Evolutionary conservation across 768 basidiomycete species (phyloP).

Genomic region (Phylloporus scabripes): DNA sequence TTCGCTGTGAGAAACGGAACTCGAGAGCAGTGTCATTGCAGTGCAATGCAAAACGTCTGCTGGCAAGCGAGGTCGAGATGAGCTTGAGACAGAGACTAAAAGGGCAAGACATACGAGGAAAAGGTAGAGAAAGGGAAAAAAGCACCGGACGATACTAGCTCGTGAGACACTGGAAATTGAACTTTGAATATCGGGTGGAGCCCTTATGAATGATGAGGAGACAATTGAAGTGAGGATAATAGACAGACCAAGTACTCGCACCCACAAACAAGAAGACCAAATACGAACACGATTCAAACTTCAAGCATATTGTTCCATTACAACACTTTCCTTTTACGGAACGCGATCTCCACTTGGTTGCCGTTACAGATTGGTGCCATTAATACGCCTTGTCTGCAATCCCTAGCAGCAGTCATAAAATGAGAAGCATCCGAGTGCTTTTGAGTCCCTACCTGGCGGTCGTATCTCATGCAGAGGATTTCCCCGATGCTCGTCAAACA

Average conservation of each 20-base stretch:
- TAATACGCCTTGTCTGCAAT: background rate
- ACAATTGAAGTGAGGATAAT: conserved; percentile 18
- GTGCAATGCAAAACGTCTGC: conserved; percentile 8
- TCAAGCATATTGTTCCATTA: conserved; percentile 14
- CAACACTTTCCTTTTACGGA: conserved; percentile 23
- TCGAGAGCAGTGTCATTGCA: conserved; percentile 7
- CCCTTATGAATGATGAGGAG: conserved; percentile 12
- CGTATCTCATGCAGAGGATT: background rate
- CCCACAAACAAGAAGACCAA: conserved; percentile 19
- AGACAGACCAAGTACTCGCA: background rate
- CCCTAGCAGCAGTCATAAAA: background rate
- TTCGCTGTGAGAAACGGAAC: conserved; percentile 13
- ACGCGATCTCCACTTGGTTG: background rate
- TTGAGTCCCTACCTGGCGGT: too few species aligned
- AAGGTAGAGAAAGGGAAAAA: background rate
- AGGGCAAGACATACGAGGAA: conserved; percentile 2
- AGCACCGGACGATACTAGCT: conserved; percentile 16
- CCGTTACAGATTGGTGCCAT: background rate
- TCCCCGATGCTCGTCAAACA: background rate
- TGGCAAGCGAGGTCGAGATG: conserved; percentile 2
- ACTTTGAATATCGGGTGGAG: background rate
- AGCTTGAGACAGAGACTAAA: background rate
- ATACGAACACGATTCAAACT: background rate
- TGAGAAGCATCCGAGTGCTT: background rate
- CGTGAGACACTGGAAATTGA: background rate